Evolutionary conservation across 768 basidiomycete species (phyloP).

Genomic region (Leccinum obscurum): DNA sequence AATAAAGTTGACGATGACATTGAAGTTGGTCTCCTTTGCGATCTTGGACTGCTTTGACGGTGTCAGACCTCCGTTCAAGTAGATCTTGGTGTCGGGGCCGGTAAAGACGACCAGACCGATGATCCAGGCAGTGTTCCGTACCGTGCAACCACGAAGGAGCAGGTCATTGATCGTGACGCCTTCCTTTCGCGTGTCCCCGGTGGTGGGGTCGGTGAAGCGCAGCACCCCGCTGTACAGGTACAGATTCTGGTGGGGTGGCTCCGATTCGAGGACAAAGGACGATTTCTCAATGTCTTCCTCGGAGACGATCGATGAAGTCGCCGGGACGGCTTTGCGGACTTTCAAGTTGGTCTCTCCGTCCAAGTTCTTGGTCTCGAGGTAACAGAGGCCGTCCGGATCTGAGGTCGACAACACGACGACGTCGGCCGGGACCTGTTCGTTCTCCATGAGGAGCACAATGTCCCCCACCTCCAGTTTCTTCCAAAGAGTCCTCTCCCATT

Average conservation of each 20-base stretch:
- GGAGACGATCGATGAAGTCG: slow-evolving; percentile 70
- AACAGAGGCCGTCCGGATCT: slow-evolving; percentile 89
- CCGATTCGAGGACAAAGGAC: slow-evolving; percentile 86
- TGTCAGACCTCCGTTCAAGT: slow-evolving; percentile 89
- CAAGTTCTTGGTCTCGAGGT: slow-evolving; percentile 96
- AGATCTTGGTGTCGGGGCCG: slow-evolving; percentile 89
- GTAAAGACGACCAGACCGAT: slow-evolving; percentile 95
- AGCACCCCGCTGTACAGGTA: slow-evolving; percentile 89
- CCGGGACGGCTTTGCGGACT: slow-evolving; percentile 71
- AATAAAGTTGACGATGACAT: slow-evolving; percentile 91
- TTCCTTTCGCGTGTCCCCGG: slow-evolving; percentile 58
- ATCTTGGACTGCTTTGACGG: slow-evolving; percentile 98
- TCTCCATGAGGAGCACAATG: slow-evolving; percentile 83
- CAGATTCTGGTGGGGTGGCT: slow-evolving; percentile 91
- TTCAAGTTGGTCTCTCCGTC: slow-evolving; percentile 99
- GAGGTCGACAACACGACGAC: slow-evolving; percentile 91
- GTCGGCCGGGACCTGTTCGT: slow-evolving; percentile 97
- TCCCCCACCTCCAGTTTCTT: slow-evolving; percentile 99
- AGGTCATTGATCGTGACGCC: slow-evolving; percentile 89
- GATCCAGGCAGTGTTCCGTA: slow-evolving; percentile 90
- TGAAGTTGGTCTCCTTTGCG: slow-evolving; percentile 98
- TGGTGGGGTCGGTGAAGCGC: slow-evolving; percentile 60
- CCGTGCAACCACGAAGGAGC: slow-evolving; percentile 84
- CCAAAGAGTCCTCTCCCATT: slow-evolving; percentile 97
- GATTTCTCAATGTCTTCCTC: slow-evolving; percentile 92